A percentile compares a stretch with the other conserved stretches of the same genome.
Evolutionary conservation across 2,329 filamentous ascomycete genomes (phyloP).

Genomic region (Phialophora expanda): DNA sequence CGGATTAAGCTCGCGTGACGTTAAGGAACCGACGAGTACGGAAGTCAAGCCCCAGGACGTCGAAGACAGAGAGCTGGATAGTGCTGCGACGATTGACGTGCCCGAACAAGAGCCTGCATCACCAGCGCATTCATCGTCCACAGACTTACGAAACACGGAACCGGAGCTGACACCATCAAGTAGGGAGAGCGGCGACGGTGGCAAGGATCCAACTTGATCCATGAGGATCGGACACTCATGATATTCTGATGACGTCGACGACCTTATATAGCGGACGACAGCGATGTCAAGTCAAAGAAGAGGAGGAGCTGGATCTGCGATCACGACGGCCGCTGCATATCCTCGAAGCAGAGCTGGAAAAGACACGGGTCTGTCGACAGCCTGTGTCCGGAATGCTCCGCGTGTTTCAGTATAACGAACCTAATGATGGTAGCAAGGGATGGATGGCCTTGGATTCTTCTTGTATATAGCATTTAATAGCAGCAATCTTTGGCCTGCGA

Average conservation of each 20-base stretch:
- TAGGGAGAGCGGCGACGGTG: conserved; percentile 1
- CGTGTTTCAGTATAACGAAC: background rate
- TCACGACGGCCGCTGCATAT: background rate
- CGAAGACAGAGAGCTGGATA: conserved; percentile 1
- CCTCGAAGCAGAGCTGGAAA: background rate
- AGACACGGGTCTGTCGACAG: background rate
- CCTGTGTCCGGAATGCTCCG: background rate
- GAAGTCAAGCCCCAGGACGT: conserved; percentile 20
- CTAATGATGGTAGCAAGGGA: background rate
- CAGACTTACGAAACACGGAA: background rate
- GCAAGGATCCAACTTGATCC: conserved; percentile 23
- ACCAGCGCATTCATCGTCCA: background rate
- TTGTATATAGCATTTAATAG: conserved; percentile 7
- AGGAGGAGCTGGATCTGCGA: background rate
- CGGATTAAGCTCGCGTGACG: conserved; percentile 45
- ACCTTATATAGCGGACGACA: background rate
- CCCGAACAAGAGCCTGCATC: conserved; percentile 9
- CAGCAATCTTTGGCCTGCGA: background rate
- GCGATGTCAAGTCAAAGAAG: background rate
- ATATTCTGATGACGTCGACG: background rate
- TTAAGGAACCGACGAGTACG: conserved; percentile 6
- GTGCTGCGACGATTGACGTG: background rate
- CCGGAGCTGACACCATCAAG: background rate
- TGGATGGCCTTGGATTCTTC: background rate
- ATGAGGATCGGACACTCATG: background rate